phyloP scores from a whole-genome alignment of 768 basidiomycete genomes.

The Pholiota conissans region DNA sequence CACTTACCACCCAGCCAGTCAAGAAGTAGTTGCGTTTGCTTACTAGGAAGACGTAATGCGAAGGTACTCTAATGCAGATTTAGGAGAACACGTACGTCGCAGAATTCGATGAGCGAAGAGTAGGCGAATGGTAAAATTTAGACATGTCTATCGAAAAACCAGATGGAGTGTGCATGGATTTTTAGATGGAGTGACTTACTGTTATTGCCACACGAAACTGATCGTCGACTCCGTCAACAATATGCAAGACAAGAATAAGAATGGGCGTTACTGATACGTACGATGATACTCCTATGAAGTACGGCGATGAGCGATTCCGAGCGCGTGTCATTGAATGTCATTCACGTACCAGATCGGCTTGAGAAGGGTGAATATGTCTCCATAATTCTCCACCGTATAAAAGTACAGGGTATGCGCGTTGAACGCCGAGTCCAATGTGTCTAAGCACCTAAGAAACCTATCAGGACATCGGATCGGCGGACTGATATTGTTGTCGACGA shows the following conservation, averaged over 20 bases:
- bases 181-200: conserved; percentile 30
- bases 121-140: conserved; percentile 50
- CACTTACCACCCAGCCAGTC: conserved; percentile 48
- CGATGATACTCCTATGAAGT: conserved; percentile 52
- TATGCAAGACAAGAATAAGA: no score
- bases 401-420: conserved; percentile 57
- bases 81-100: conserved; percentile 33
- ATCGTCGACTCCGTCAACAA: no score
- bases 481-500: conserved; percentile 1
- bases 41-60: conserved; percentile 24
- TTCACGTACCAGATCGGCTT: conserved; percentile 49
- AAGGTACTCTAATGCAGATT: background rate
- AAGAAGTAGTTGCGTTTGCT: conserved; percentile 44
- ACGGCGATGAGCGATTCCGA: background rate
- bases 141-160: conserved; percentile 36
- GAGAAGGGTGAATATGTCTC: conserved; percentile 43
- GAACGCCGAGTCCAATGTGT: conserved; percentile 55
- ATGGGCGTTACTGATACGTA: conserved; percentile 25
- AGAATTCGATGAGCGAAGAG: conserved; percentile 54
- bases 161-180: background rate
- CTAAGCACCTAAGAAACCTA: conserved; percentile 39
- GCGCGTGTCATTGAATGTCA: background rate
- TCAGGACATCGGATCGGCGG: background rate
- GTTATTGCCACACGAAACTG: conserved; percentile 58
- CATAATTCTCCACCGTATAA: conserved; percentile 57